Evolutionary conservation across 2,329 filamentous ascomycete species (phyloP), one percentile per base, ranked within the genome.

Genomic region (Zasmidium citrigriseum): DNA sequence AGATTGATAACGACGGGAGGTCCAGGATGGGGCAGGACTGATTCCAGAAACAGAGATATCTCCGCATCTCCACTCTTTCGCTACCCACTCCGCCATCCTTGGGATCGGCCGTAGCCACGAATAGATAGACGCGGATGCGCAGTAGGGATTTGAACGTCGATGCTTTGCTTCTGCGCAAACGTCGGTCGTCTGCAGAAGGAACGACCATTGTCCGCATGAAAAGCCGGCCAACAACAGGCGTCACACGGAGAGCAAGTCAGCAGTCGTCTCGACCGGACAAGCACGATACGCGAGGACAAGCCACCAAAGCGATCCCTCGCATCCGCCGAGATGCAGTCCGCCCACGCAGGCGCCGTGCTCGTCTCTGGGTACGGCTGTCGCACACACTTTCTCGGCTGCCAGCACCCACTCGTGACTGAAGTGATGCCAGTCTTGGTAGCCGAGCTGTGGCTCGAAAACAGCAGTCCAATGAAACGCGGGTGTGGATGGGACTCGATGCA

Each of bases 401-500:
- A 34, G 46, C 56, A 29, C 38, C 56, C 46, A 45, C 54, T 52
- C 55, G 29, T 49, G n/a, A 53, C 41, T 54, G 16, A 23, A 53
- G 58, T 58, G 47, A 55, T 60, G 54, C 57, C 57, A 41, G 53
- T 54, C 54, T 55, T 44, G 49, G 46, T 52, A 54, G 48, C 50
- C 50, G 48, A 48, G 38, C 58, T 58, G 58, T 60, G 55, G 54
- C 55, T 60, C 61, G 61, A 63, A 57, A 59, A 58, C 47, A 21
- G 52, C 57, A 48, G 44, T 44, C 63, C 63, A 65, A 65, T 63
- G 38, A 55, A 38, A 47, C 18, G 25, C 41, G 38, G 23, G 34
- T 34, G 34, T 49, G 57, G 21, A 51, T 57, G 52, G 51, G 50
- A 54, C 47, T 60, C 52, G 51, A 55, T 65, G 61, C 63, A 63